A percentile compares a stretch with the other conserved stretches of the same genome.
Evolutionary conservation across 768 basidiomycete species (phyloP).

Genomic region (Tremella yokohamensis): DNA sequence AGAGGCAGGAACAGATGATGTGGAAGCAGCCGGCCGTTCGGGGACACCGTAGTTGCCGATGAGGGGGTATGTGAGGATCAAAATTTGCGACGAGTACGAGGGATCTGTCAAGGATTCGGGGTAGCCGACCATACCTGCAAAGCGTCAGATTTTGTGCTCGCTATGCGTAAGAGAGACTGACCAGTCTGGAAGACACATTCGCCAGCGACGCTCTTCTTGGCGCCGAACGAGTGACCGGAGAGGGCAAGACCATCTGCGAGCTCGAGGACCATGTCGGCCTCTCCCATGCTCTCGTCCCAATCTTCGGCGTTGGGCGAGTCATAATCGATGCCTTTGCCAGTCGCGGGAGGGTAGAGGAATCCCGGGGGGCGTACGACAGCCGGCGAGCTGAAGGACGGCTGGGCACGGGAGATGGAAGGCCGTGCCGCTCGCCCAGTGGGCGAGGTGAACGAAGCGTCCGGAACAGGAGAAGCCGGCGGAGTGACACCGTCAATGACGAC

Average conservation of each 20-base stretch:
- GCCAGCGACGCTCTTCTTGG: conserved; percentile 85
- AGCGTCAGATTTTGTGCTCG: conserved; percentile 15
- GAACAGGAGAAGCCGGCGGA: conserved; percentile 27
- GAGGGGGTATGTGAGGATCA: conserved; percentile 93
- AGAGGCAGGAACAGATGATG: conserved; percentile 33
- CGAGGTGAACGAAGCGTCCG: conserved; percentile 9
- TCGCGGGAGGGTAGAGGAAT: conserved; percentile 48
- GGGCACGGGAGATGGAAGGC: conserved; percentile 10
- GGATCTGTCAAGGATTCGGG: conserved; percentile 97
- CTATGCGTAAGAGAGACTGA: conserved; percentile 51
- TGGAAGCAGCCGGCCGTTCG: conserved; percentile 54
- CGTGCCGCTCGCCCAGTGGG: conserved; percentile 9
- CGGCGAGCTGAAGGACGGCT: conserved; percentile 22
- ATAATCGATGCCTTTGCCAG: conserved; percentile 44
- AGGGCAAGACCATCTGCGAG: conserved; percentile 83
- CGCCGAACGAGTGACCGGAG: conserved; percentile 89
- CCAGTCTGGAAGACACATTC: conserved; percentile 99
- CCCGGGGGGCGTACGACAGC: conserved; percentile 24
- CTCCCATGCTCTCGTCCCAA: conserved; percentile 44
- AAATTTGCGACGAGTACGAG: conserved; percentile 96
- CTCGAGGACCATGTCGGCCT: conserved; percentile 66
- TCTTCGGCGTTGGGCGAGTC: conserved; percentile 7
- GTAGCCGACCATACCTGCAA: conserved; percentile 95
- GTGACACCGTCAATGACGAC: conserved; percentile 29
- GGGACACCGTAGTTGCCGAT: conserved; percentile 98